phyloP scores from a whole-genome alignment of 257 asterid genomes.

The Thymus mandschuricus region DNA sequence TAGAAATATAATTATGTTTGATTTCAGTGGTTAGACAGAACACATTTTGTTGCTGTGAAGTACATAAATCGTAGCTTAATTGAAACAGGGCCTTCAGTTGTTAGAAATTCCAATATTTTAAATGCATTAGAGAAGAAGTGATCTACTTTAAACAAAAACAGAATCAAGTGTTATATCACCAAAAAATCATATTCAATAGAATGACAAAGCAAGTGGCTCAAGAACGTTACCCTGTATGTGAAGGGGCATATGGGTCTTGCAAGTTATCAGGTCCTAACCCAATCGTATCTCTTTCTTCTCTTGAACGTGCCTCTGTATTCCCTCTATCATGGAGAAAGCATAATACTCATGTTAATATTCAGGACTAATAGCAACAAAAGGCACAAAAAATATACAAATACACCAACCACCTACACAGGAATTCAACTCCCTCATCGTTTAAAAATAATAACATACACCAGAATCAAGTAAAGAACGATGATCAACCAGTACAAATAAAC shows the following conservation, averaged over 20 bases:
- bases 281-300: constrained; percentile 38
- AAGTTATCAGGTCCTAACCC: constrained; percentile 28
- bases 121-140: not conserved
- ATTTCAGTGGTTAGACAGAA: not conserved
- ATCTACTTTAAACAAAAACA: not conserved
- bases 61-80: not conserved
- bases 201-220: constrained; percentile 10
- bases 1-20: not conserved
- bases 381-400: not conserved
- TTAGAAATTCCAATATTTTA: not conserved
- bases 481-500: not conserved
- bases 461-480: not conserved
- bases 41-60: not conserved
- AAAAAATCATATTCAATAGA: constrained; percentile 4
- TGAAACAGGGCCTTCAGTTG: not conserved
- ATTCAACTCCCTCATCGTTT: too few relatives aligned
- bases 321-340: not conserved
- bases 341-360: not conserved
- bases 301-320: not conserved
- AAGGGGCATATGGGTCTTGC: constrained; percentile 31
- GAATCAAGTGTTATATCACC: constrained; percentile 1
- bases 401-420: too few relatives aligned
- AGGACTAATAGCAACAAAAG: not conserved
- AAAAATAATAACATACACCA: not conserved
- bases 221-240: constrained; percentile 44